Base-by-base conservation (phyloP, 148 eudicot species). In the Vaccinium darrowii region DNA sequence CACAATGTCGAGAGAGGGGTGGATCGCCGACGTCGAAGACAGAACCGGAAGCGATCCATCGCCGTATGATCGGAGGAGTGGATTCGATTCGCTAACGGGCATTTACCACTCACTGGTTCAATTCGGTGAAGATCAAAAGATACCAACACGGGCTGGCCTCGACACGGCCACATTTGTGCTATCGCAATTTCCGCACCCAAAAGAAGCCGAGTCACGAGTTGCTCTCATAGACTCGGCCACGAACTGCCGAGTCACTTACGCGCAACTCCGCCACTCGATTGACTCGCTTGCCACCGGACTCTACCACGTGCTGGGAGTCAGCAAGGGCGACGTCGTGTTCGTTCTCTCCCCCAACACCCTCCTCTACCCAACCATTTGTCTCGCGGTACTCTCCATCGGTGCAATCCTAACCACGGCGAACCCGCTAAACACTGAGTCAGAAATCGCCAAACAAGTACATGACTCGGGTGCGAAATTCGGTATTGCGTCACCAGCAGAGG, bases 181-280 rank as follows among this genome's bases (percentile, higher is more conserved):
- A 11, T 91, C 91, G 4, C 88, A 90, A 10, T 87, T 91, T 84
- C 93, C 92, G 19, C 56, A 52, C 10, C 85, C 78, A 0, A 81
- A 36, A 8, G 72, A 87, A 81, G 91, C 92, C 13, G 89, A 89
- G 80, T 74, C 88, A 13, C 88, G 80, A 60, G 82, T 90, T 13
- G 92, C 91, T 5, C 90, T 92, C 63, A 87, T 92, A 19, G 94
- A 92, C 89, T 85, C 90, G 19, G 76, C 84, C 60, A 86, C 89
- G 5, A 76, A 81, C 49, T 84, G 50, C 1, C 52, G 21, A 36
- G 75, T 92, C 82, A 90, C 94, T 50, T 92, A 89, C 47, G 82
- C 81, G 4, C 84, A 92, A 75, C 91, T 92, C 77, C 80, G 54
- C 36, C 81, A 53, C 8, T 86, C 91, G 19, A 85, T 90, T 74